Percentiles rank a stretch among this genome's conserved stretches.
phyloP scores from a whole-genome alignment of 306 rosid species.

The Sesbania bispinosa region DNA sequence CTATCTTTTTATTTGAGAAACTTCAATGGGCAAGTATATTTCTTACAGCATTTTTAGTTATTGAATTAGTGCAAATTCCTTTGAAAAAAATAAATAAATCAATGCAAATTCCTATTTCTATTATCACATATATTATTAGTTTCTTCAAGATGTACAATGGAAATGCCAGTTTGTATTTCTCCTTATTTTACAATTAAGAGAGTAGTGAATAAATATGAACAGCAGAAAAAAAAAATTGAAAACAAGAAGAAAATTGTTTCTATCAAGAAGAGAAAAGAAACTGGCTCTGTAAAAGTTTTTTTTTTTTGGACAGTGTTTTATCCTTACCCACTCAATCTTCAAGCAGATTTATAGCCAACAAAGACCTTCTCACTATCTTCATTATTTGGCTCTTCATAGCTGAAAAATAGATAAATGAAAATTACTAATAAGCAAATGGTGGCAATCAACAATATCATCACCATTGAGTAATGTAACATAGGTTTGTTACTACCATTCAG shows the following conservation, averaged over 20 bases:
- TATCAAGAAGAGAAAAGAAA: slow-evolving; percentile 2
- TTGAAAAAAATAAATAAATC: too few relatives aligned
- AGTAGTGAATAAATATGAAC: neutral
- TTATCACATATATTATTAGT: neutral
- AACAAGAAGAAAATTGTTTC: neutral
- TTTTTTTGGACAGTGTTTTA: too few relatives aligned
- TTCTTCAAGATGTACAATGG: neutral
- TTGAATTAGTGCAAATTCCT: neutral
- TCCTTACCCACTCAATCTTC: slow-evolving; percentile 21
- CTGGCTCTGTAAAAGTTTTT: neutral
- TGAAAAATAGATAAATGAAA: slow-evolving; percentile 41
- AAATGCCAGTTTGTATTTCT: neutral
- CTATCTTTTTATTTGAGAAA: neutral
- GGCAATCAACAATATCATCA: slow-evolving; percentile 6
- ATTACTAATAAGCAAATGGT: slow-evolving; percentile 19
- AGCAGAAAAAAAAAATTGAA: neutral
- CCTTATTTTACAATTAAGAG: neutral
- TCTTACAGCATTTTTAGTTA: neutral
- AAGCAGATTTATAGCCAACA: slow-evolving; percentile 39
- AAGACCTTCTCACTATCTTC: slow-evolving; percentile 22
- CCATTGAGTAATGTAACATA: slow-evolving; percentile 2
- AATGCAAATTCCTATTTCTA: too few relatives aligned
- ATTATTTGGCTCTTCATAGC: slow-evolving; percentile 31
- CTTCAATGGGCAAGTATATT: neutral
- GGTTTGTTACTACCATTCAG: slow-evolving; percentile 36